Evolutionary conservation across 164 flowering plant species (phyloP).

Genomic region (Houttuynia cordata): DNA sequence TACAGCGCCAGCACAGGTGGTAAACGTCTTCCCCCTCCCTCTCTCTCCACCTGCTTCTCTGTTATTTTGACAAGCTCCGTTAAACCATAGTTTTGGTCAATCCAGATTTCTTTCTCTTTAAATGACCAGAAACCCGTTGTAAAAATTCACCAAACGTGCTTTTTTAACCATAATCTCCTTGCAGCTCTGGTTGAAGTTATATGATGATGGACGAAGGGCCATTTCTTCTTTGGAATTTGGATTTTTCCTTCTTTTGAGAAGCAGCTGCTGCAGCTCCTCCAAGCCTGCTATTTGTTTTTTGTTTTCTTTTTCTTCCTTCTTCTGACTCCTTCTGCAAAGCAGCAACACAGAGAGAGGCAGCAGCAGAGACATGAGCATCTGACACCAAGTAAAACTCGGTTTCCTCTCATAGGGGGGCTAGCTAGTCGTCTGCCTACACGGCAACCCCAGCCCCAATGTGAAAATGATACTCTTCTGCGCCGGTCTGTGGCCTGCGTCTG

Average conservation of each 20-base stretch:
- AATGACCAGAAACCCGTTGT: slow-evolving; percentile 12
- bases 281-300: slow-evolving; percentile 9
- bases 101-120: not conserved
- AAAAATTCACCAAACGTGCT: no score
- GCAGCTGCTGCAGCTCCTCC: slow-evolving; percentile 9
- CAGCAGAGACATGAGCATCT: not conserved
- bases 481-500: not conserved
- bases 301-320: slow-evolving; percentile 1
- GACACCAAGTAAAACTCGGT: not conserved
- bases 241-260: slow-evolving; percentile 28
- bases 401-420: not conserved
- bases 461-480: not conserved
- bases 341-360: not conserved
- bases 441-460: not conserved
- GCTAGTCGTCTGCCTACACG: not conserved
- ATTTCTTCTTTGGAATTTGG: slow-evolving; percentile 18
- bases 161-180: slow-evolving; percentile 22
- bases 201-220: slow-evolving; percentile 6
- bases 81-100: slow-evolving; percentile 9
- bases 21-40: not conserved
- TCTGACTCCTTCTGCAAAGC: not conserved
- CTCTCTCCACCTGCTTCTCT: slow-evolving; percentile 1
- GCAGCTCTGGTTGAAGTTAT: no score
- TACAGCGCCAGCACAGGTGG: not conserved
- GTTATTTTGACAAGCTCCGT: slow-evolving; percentile 9